Percentiles rank a stretch among this genome's conserved stretches.
Evolutionary conservation across 2,329 filamentous ascomycete species (phyloP).

Genomic region (Cladosporium sp.): DNA sequence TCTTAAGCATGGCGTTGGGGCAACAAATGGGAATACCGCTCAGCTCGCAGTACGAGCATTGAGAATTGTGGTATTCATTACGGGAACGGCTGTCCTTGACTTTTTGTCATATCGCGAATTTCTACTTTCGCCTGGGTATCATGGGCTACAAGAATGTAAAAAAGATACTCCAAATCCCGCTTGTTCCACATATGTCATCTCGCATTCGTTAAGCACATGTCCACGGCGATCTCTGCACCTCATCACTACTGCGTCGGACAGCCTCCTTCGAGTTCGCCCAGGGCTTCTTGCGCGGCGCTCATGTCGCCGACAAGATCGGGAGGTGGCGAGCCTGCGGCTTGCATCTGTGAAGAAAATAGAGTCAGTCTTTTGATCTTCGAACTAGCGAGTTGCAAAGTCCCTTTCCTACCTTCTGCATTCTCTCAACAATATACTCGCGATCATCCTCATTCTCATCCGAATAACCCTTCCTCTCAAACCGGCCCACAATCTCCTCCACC

Average conservation of each 20-base stretch:
- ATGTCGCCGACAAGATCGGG: conserved; percentile 88
- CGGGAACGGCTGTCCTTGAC: too few species aligned
- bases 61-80: too few species aligned
- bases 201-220: conserved; percentile 1
- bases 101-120: background rate
- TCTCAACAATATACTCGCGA: conserved; percentile 89
- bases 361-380: conserved; percentile 19
- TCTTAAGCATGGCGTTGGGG: conserved; percentile 26
- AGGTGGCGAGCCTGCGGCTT: conserved; percentile 87
- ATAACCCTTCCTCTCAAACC: conserved; percentile 81
- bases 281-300: conserved; percentile 70
- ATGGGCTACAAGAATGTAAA: conserved; percentile 14
- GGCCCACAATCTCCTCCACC: conserved; percentile 79
- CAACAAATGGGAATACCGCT: background rate
- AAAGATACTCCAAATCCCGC: background rate
- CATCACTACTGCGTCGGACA: conserved; percentile 59
- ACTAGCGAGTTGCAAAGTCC: background rate
- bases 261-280: conserved; percentile 53
- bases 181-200: background rate
- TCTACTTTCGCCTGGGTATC: conserved; percentile 11
- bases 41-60: conserved; percentile 8
- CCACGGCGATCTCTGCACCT: too few species aligned
- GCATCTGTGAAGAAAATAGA: conserved; percentile 75
- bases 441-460: conserved; percentile 76
- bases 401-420: conserved; percentile 90